Percentiles rank a stretch among this genome's conserved stretches.
Evolutionary conservation across 176 grass and related monocot species (phyloP).

Genomic region (Rhynchospora breviuscula): DNA sequence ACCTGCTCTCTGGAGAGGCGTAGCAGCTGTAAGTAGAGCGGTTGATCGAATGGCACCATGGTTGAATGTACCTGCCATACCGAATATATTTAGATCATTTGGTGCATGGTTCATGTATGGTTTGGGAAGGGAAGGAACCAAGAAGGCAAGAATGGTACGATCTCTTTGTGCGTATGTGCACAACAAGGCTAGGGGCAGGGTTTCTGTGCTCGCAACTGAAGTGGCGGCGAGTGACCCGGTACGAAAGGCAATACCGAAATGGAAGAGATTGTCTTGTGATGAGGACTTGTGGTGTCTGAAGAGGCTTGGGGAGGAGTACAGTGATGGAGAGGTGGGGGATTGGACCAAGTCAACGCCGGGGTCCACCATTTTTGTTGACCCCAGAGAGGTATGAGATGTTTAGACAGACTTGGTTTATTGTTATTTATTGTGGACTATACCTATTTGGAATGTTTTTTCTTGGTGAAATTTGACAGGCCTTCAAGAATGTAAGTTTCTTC

Average conservation of each 20-base stretch:
- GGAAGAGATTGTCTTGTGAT: conserved; percentile 58
- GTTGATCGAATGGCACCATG: conserved; percentile 57
- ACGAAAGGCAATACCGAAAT: conserved; percentile 55
- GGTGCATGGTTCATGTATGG: conserved; percentile 80
- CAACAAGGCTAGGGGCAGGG: conserved; percentile 56
- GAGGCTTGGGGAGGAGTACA: conserved; percentile 40
- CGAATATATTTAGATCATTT: conserved; percentile 68
- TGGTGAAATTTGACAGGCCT: not conserved
- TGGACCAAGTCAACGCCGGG: conserved; percentile 69
- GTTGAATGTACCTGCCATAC: conserved; percentile 69
- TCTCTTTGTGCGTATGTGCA: conserved; percentile 47
- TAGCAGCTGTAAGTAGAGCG: conserved; percentile 43
- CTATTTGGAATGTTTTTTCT: not conserved
- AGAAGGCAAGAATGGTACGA: conserved; percentile 27
- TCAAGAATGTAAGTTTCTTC: not conserved
- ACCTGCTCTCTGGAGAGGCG: conserved; percentile 33
- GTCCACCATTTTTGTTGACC: conserved; percentile 72
- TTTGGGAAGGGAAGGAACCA: conserved; percentile 47
- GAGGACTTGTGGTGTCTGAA: conserved; percentile 95
- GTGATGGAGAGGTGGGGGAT: conserved; percentile 41
- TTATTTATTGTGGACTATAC: not conserved
- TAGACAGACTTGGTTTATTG: conserved; percentile 1
- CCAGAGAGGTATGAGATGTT: conserved; percentile 63
- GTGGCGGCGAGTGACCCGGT: conserved; percentile 60
- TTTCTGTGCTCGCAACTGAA: conserved; percentile 56